These are phyloP conservation scores for Drosera capensis DNA, from an alignment of 148 eudicot genomes.

Conservation along the genomic window DNA sequence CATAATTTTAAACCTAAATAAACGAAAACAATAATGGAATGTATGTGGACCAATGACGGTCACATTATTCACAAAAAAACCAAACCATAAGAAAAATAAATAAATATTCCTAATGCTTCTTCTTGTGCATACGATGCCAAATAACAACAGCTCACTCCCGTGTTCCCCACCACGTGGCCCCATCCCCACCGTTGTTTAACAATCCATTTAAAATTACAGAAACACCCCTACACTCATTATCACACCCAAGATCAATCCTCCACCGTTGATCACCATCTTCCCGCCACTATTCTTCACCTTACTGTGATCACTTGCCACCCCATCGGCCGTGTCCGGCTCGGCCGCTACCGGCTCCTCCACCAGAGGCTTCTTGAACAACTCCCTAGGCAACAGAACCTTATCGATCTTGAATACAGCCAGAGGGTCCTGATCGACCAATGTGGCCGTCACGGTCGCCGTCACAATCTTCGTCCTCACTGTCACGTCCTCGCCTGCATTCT, in stretches of 20 bases:
- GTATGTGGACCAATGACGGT: too few relatives aligned
- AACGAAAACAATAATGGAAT: too few relatives aligned
- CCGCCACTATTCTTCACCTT: constrained; percentile 19
- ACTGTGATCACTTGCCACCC: constrained; percentile 23
- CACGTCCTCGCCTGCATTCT: constrained; percentile 50
- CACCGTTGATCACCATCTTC: constrained; percentile 17
- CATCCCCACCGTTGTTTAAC: too few relatives aligned
- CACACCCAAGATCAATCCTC: constrained; percentile 11
- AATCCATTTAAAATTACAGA: constrained; percentile 19
- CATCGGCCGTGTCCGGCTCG: constrained; percentile 5
- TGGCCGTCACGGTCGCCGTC: constrained; percentile 46
- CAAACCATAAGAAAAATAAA: too few relatives aligned
- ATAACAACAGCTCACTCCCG: background rate
- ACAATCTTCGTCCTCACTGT: constrained; percentile 42
- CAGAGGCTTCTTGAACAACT: constrained; percentile 28
- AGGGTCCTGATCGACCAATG: constrained; percentile 54
- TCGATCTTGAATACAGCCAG: constrained; percentile 35
- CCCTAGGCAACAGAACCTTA: constrained; percentile 50
- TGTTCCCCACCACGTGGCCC: too few relatives aligned
- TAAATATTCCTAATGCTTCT: too few relatives aligned
- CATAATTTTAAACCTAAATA: too few relatives aligned
- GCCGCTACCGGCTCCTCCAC: constrained; percentile 26
- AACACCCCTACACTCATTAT: constrained; percentile 15
- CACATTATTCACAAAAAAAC: too few relatives aligned
- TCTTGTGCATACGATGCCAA: too few relatives aligned